Base-by-base conservation (phyloP, 305 asterid genomes). In the Solanum hybrid region DNA sequence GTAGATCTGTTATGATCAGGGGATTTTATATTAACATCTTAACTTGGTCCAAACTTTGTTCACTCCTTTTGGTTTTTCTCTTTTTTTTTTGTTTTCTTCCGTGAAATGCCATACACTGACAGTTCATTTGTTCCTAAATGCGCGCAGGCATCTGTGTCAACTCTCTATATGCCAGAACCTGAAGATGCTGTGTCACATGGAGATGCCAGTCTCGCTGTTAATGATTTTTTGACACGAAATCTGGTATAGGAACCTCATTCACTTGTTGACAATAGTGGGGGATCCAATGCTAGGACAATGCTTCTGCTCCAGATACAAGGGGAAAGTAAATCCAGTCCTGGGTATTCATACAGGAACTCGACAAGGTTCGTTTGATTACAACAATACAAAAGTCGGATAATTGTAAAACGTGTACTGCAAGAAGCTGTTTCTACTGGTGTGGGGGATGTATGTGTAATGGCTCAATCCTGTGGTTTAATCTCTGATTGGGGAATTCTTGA, bases 181-280 rank as follows among this genome's bases (percentile, higher is more conserved):
- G 99, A 97, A 89, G 99, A 97, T 89, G 99, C 99, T 11, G 99
- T 97, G 31, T 89, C 99, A 12, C 99, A 98, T 88, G 99, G 99
- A 88, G 99, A 98, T 93, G 95, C 99, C 83, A 95, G 88, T 91
- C 99, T 98, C 37, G 99, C 98, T 27, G 99, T 96, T 45, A 93
- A 95, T 86, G 98, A 98, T 92, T 98, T 98, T 90, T 92, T 95
- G 91, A 94, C 99, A 4, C 95, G 97, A 91, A 93, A 93, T 93
- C 93, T 94, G 89, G 92, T 92, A 2, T 85, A 85, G 88, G 45
- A 85, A 85, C n/a, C 76, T 85, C 41, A 7, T 27, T 45, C 34
- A 24, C 0, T 81, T 39, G 34, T 0, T 27, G 27, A 39, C 65
- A 51, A 51, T 51, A 39, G 41, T 51, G 39, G 41, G 38, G 20